A percentile compares a stretch with the other conserved stretches of the same genome.
Evolutionary conservation across 495 filamentous ascomycete species (phyloP).

Genomic region (Clohesyomyces aquaticus): DNA sequence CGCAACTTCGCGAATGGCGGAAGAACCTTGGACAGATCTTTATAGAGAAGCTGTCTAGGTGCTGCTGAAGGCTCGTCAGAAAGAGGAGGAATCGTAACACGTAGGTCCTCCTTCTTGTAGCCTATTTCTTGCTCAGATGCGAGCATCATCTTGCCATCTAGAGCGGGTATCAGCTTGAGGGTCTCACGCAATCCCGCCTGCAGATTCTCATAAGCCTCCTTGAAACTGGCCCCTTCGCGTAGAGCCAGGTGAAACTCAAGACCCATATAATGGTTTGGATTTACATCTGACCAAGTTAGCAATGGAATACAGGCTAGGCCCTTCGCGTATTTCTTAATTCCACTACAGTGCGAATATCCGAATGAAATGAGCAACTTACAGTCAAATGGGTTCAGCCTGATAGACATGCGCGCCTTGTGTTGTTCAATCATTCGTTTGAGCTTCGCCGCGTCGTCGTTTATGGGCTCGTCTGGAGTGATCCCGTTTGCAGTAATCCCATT

Average conservation of each 20-base stretch:
- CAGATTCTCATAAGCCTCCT: neutral
- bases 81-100: constrained; percentile 1
- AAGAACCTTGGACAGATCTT: constrained; percentile 6
- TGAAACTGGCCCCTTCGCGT: neutral
- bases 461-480: neutral
- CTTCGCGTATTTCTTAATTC: too few relatives aligned
- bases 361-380: too few relatives aligned
- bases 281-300: too few relatives aligned
- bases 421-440: neutral
- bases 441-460: neutral
- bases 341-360: too few relatives aligned
- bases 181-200: neutral
- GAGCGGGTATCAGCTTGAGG: neutral
- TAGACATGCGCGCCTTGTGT: neutral
- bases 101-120: neutral
- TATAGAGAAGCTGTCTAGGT: neutral
- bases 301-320: too few relatives aligned
- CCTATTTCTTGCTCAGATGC: constrained; percentile 6
- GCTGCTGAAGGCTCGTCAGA: neutral
- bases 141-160: constrained; percentile 8
- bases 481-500: neutral
- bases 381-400: constrained; percentile 9
- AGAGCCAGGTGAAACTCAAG: neutral
- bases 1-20: constrained; percentile 5
- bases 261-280: constrained; percentile 11